Evolutionary conservation across 805 yeast species (phyloP), one percentile per base, ranked within the genome.

Genomic region (Candida schatavii): DNA sequence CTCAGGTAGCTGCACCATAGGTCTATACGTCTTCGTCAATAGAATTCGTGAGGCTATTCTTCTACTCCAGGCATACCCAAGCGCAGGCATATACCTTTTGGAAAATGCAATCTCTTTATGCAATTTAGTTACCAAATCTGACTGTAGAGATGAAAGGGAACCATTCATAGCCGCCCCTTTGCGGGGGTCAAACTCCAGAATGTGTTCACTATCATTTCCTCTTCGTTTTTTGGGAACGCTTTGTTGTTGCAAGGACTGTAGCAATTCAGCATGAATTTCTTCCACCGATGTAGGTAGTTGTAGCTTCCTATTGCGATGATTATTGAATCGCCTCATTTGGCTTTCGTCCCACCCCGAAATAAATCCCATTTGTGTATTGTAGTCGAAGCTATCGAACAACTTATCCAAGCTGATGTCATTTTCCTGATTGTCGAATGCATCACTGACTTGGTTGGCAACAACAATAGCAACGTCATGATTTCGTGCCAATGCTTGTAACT

Each of bases 391-490:
- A 5, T 58, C 53, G 19, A 31, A 31, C 6, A 14, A 15, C 5
- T 17, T 31, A 15, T 14, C 18, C 13, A 4, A 7, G 18, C 7
- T 18, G 11, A 18, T n/a, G 20, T 47, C 50, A 13, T 21, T 35
- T 23, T 27, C 46, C 14, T 33, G 35, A 14, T 39, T 27, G 20
- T 55, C 61, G 1, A 78, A 74, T 43, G 75, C 74, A 52, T 85
- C 91, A 31, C 89, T 76, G 1, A 89, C 88, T 59, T 90, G 97
- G 52, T 90, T 89, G 0, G 89, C 77, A 1, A 85, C 74, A 0
- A 88, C 79, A 0, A 90, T 61, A 0, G 95, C 85, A 3, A 85
- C 54, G 18, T 73, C 60, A 53, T 67, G 60, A 13, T 68, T 55
- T 17, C 54, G 50, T 0, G 88, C 81, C 19, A 85, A 45, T 9